phyloP scores from a whole-genome alignment of 306 rosid genomes.

The Nissolia schottii region DNA sequence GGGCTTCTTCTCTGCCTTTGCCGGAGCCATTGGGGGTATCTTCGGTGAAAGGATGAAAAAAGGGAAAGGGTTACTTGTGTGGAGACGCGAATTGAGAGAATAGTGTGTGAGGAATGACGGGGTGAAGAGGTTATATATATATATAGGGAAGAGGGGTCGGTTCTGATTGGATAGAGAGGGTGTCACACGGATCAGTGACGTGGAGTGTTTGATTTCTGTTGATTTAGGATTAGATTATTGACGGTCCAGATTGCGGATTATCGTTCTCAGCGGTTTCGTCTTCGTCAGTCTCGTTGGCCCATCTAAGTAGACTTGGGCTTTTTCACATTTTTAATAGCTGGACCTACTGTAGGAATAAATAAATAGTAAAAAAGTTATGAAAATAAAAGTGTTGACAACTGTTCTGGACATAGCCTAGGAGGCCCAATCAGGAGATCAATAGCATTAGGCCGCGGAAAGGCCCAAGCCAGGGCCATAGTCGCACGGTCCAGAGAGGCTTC shows the following conservation, averaged over 20 bases:
- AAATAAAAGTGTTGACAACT: too few relatives aligned
- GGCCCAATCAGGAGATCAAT: too few relatives aligned
- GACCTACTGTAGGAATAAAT: too few relatives aligned
- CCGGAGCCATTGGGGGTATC: constrained; percentile 46
- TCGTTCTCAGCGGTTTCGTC: neutral
- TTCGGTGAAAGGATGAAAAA: neutral
- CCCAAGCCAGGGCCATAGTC: too few relatives aligned
- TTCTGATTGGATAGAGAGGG: constrained; percentile 6
- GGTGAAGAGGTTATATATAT: fast-evolving
- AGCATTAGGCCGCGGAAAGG: too few relatives aligned
- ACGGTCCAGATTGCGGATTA: neutral
- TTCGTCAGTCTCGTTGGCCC: too few relatives aligned
- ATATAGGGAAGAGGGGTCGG: neutral
- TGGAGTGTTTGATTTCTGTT: neutral
- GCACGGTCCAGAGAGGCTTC: too few relatives aligned
- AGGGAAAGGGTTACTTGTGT: neutral
- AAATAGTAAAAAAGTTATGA: too few relatives aligned
- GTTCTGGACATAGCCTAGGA: too few relatives aligned
- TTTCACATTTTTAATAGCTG: too few relatives aligned
- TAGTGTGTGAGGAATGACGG: neutral
- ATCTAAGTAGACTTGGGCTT: too few relatives aligned
- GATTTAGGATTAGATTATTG: neutral
- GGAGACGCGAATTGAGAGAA: neutral
- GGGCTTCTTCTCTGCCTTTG: constrained; percentile 68
- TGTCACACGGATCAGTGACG: constrained; percentile 1